A percentile compares a stretch with the other conserved stretches of the same genome.
Evolutionary conservation across 805 yeast genomes (phyloP).

Genomic region (Schwanniomyces occidentalis): DNA sequence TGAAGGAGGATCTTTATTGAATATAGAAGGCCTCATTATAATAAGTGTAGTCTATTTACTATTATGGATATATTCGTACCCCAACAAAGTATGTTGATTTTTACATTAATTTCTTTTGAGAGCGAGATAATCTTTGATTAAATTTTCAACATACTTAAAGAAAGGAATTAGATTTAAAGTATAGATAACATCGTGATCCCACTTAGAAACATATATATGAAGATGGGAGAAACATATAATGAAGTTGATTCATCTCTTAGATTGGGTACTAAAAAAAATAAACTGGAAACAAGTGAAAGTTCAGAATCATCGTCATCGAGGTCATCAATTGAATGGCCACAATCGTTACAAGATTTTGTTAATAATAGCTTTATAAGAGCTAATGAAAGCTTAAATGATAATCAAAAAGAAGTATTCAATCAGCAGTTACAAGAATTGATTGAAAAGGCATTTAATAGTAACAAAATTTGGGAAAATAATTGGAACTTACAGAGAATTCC

Average conservation of each 20-base stretch:
- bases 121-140: too few relatives aligned
- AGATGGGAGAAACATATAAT: constrained; percentile 9
- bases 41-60: too few relatives aligned
- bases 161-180: too few relatives aligned
- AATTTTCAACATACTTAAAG: too few relatives aligned
- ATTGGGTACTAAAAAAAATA: constrained; percentile 6
- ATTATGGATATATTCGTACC: too few relatives aligned
- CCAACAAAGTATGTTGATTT: too few relatives aligned
- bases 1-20: constrained; percentile 17
- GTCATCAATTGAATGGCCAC: constrained; percentile 47
- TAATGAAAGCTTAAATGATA: constrained; percentile 29
- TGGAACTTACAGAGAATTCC: constrained; percentile 59
- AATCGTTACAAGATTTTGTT: constrained; percentile 52
- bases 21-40: constrained; percentile 35
- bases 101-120: too few relatives aligned
- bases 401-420: constrained; percentile 42
- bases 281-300: constrained; percentile 1
- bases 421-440: constrained; percentile 50
- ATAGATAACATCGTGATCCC: too few relatives aligned
- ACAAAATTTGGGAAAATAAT: constrained; percentile 47
- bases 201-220: background rate
- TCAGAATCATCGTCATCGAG: background rate
- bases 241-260: constrained; percentile 9
- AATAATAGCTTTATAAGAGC: constrained; percentile 45
- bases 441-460: constrained; percentile 46